Percentiles rank a stretch among this genome's conserved stretches.
Evolutionary conservation across 2,329 filamentous ascomycete species (phyloP).

Genomic region (Penicillium sp.): DNA sequence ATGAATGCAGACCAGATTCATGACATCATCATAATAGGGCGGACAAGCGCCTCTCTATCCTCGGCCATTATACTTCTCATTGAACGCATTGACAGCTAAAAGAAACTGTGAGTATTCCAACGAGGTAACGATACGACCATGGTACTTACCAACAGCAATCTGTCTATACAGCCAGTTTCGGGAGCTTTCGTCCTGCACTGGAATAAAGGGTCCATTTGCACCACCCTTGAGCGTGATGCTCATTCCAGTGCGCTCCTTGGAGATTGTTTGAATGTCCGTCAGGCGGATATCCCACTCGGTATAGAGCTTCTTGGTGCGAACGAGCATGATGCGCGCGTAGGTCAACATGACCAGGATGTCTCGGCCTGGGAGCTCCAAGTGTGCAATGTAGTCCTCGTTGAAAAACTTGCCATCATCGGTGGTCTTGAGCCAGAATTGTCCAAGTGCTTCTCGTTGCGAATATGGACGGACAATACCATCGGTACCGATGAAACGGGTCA

Average conservation of each 20-base stretch:
- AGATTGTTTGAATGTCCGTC: conserved; percentile 94
- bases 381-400: conserved; percentile 94
- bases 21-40: conserved; percentile 20
- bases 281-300: conserved; percentile 96
- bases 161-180: conserved; percentile 66
- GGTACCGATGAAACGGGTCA: conserved; percentile 84
- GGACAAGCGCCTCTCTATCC: conserved; percentile 37
- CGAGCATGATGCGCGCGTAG: conserved; percentile 81
- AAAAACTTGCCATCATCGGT: conserved; percentile 97
- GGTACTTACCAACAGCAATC: conserved; percentile 58
- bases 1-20: conserved; percentile 17
- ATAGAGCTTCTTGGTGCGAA: conserved; percentile 77
- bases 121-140: no score
- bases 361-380: conserved; percentile 84
- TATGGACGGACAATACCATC: conserved; percentile 95
- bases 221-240: conserved; percentile 84
- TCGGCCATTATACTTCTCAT: conserved; percentile 64
- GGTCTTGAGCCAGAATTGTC: conserved; percentile 98
- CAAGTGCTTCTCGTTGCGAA: conserved; percentile 88
- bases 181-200: conserved; percentile 79
- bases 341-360: conserved; percentile 90
- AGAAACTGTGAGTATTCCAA: conserved; percentile 12
- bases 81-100: conserved; percentile 62
- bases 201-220: conserved; percentile 90
- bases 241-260: conserved; percentile 92